Conservation (phyloP, 208 protist genomes). For the Leishmania martiniquensis region DNA sequence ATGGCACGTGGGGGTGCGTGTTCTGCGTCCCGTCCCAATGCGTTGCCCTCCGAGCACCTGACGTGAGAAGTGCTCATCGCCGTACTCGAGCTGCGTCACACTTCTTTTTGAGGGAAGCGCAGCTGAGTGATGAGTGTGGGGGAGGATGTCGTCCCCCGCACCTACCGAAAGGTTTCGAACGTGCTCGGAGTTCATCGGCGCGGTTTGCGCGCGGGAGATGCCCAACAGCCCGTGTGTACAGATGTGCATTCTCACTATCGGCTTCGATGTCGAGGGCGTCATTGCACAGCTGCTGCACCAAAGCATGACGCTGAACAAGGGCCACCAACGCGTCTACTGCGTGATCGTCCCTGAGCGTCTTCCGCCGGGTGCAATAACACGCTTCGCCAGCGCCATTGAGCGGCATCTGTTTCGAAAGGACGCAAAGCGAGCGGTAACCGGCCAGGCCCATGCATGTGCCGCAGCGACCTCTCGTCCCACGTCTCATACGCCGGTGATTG, state of each 20-base stretch:
- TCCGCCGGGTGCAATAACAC: slow-evolving; percentile 85
- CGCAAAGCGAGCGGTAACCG: too few species aligned
- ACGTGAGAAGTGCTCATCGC: background rate
- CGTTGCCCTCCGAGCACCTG: background rate
- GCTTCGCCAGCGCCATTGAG: slow-evolving; percentile 73
- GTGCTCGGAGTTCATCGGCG: slow-evolving; percentile 44
- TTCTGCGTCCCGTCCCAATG: background rate
- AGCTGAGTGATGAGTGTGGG: background rate
- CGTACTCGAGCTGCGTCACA: background rate
- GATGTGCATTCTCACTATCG: slow-evolving; percentile 65
- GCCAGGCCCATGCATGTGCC: background rate
- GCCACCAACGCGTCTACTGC: slow-evolving; percentile 35
- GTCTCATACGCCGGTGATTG: slow-evolving; percentile 35
- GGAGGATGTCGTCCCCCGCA: background rate
- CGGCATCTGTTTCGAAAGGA: slow-evolving; percentile 13
- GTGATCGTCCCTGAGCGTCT: slow-evolving; percentile 95
- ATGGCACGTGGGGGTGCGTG: background rate
- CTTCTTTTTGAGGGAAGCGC: background rate
- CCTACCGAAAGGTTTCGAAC: background rate
- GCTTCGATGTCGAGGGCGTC: slow-evolving; percentile 65
- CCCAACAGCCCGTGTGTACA: slow-evolving; percentile 57
- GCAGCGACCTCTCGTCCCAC: background rate
- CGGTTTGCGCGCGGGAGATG: slow-evolving; percentile 33
- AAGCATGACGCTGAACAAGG: slow-evolving; percentile 4
- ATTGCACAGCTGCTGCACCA: slow-evolving; percentile 36